Evolutionary conservation across 2,329 filamentous ascomycete species (phyloP).

Genomic region (Fusarium subtropicale): DNA sequence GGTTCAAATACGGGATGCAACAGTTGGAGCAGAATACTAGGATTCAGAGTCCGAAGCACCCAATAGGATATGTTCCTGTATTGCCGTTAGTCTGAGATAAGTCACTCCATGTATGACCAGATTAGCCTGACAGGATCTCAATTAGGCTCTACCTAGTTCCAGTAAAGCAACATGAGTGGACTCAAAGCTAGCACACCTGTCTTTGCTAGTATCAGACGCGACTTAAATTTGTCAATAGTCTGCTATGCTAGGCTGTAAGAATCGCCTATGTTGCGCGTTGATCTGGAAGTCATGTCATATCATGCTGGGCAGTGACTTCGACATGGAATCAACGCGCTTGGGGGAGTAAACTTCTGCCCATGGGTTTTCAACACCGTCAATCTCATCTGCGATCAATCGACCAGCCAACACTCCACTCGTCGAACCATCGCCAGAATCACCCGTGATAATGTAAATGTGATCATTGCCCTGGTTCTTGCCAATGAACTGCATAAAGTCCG

Average conservation of each 20-base stretch:
- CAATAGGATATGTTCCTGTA: not conserved
- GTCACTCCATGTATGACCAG: not conserved
- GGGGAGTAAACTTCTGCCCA: constrained; percentile 65
- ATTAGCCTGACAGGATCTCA: not conserved
- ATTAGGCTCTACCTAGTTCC: not conserved
- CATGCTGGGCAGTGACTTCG: constrained; percentile 59
- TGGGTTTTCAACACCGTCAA: constrained; percentile 60
- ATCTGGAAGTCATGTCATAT: constrained; percentile 65
- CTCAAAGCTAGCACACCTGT: not conserved
- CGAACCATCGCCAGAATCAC: constrained; percentile 68
- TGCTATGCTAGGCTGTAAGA: too few relatives aligned
- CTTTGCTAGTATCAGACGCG: too few relatives aligned
- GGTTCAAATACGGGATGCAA: not conserved
- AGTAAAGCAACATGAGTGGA: not conserved
- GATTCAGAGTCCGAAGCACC: not conserved
- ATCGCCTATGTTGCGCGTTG: too few relatives aligned
- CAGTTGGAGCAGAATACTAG: not conserved
- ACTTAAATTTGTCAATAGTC: not conserved
- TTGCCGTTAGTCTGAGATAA: not conserved
- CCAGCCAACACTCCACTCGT: constrained; percentile 67
- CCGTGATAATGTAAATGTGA: constrained; percentile 65
- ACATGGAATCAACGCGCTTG: constrained; percentile 58
- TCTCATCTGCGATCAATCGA: constrained; percentile 64
- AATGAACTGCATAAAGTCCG: constrained; percentile 67
- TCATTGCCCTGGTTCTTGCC: constrained; percentile 65